phyloP scores from a whole-genome alignment of 192 early-diverging fungal species.

The Funneliformis geosporum region DNA sequence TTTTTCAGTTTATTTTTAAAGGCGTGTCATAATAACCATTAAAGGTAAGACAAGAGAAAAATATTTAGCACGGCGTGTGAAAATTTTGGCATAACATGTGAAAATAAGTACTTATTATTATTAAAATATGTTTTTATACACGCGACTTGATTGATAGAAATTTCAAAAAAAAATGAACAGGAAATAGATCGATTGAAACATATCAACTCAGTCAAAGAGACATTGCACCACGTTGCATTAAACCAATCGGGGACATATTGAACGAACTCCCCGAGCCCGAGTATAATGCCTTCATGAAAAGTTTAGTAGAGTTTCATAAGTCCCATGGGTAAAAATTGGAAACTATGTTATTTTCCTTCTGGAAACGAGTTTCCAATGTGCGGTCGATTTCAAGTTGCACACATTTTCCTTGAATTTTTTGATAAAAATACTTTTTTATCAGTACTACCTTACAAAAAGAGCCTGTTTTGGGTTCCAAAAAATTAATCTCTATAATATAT shows the following conservation, averaged over 20 bases:
- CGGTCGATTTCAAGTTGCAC: background rate
- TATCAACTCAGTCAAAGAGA: conserved; percentile 1
- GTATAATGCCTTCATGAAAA: conserved; percentile 69
- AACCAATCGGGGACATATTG: conserved; percentile 58
- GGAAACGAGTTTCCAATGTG: background rate
- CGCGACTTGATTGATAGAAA: too few species aligned
- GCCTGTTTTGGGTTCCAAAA: conserved; percentile 76
- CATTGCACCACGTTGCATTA: conserved; percentile 4
- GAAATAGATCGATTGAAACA: background rate
- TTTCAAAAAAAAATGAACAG: background rate
- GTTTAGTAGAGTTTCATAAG: conserved; percentile 70
- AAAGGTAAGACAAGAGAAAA: too few species aligned
- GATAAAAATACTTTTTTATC: background rate
- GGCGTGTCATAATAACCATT: too few species aligned
- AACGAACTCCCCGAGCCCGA: conserved; percentile 67
- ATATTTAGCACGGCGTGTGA: too few species aligned
- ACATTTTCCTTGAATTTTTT: conserved; percentile 8
- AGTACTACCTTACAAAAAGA: conserved; percentile 60
- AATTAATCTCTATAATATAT: conserved; percentile 64
- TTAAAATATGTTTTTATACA: too few species aligned
- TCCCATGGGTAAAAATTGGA: conserved; percentile 57
- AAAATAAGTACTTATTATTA: too few species aligned
- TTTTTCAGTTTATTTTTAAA: too few species aligned
- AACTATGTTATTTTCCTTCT: background rate
- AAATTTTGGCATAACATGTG: too few species aligned